These are phyloP conservation scores for Blastobotrys apis DNA, from an alignment of 1,139 yeast genomes.

Conservation along the genomic window DNA sequence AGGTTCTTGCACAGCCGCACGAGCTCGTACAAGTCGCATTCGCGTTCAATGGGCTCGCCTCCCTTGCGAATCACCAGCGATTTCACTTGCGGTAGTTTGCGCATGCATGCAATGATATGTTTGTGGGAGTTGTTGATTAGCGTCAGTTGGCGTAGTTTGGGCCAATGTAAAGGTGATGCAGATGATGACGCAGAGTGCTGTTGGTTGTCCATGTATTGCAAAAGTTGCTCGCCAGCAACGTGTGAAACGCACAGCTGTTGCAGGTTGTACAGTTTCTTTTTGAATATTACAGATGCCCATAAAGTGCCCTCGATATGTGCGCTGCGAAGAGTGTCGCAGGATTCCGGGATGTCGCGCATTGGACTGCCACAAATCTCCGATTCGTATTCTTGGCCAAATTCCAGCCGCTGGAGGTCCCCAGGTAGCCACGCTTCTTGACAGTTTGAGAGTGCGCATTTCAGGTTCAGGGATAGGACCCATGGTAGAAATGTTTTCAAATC, in stretches of 20 bases:
- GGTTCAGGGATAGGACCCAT: background rate
- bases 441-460: background rate
- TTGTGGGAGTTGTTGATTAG: background rate
- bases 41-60: background rate
- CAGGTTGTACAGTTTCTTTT: background rate
- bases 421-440: background rate
- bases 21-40: conserved; percentile 2
- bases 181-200: background rate
- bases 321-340: no score
- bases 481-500: background rate
- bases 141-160: conserved; percentile 3
- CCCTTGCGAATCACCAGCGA: conserved; percentile 4
- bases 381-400: conserved; percentile 5
- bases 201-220: no score
- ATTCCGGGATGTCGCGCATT: background rate
- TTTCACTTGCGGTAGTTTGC: background rate
- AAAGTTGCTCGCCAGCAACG: background rate
- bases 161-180: background rate
- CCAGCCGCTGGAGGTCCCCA: background rate
- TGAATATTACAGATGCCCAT: background rate
- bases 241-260: background rate
- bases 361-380: background rate
- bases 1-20: conserved; percentile 4
- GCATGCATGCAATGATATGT: background rate
- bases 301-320: conserved; percentile 1